Conservation (phyloP, 805 yeast genomes). For the Metahyphopichia silvanorum region DNA sequence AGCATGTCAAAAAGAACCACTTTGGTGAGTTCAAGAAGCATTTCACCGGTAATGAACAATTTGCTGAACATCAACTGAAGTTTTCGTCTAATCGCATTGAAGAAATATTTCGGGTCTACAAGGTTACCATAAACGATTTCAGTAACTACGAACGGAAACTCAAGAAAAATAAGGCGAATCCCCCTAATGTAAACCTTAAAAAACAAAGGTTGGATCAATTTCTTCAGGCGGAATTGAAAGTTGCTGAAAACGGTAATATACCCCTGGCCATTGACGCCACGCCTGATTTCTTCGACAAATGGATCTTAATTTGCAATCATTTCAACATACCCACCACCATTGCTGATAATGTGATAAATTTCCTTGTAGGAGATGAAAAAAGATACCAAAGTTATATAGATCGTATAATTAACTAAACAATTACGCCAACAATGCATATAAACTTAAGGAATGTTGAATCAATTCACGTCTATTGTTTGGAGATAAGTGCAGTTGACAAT, state of each 20-base stretch:
- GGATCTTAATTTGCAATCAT: slow-evolving; percentile 26
- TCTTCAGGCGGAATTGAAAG: slow-evolving; percentile 7
- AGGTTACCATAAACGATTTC: slow-evolving; percentile 25
- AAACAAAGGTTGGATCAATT: slow-evolving; percentile 21
- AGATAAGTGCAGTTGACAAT: too few species aligned
- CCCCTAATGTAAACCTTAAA: slow-evolving; percentile 27
- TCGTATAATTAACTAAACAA: too few species aligned
- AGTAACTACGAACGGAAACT: slow-evolving; percentile 22
- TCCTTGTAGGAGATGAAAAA: slow-evolving; percentile 40
- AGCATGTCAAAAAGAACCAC: slow-evolving; percentile 21
- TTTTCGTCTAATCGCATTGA: slow-evolving; percentile 18
- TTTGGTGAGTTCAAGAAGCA: slow-evolving; percentile 26
- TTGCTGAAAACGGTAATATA: slow-evolving; percentile 1
- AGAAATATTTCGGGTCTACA: slow-evolving; percentile 21
- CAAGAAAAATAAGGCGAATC: slow-evolving; percentile 12
- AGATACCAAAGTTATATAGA: slow-evolving; percentile 28
- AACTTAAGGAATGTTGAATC: too few species aligned
- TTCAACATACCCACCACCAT: slow-evolving; percentile 15
- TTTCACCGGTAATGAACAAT: slow-evolving; percentile 8
- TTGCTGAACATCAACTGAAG: slow-evolving; percentile 5
- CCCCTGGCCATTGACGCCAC: neutral
- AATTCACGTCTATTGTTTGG: too few species aligned
- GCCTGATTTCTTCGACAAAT: slow-evolving; percentile 19
- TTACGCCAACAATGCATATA: too few species aligned
- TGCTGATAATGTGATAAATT: slow-evolving; percentile 27